Percentiles rank a stretch among this genome's conserved stretches.
Evolutionary conservation across 352 stramenopile species (phyloP).

Genomic region (Stephanocyclus meneghinianus): DNA sequence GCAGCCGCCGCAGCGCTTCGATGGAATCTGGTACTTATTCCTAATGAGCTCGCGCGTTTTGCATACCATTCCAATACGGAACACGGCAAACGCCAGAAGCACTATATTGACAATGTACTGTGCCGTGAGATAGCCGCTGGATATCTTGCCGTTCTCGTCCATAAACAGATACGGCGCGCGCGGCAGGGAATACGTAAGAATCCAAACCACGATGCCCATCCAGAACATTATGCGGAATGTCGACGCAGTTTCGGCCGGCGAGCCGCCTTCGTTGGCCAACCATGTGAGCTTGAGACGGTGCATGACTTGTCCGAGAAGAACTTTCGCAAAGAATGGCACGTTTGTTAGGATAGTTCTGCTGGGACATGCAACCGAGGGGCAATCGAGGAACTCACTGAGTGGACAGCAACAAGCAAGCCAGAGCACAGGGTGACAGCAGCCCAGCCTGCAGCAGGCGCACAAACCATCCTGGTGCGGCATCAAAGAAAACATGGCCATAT

Average conservation of each 20-base stretch:
- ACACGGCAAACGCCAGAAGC: not conserved
- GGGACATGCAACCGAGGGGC: not conserved
- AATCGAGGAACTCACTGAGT: conserved; percentile 12
- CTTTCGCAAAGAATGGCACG: conserved; percentile 4
- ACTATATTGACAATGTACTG: not conserved
- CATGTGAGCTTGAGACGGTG: conserved; percentile 50
- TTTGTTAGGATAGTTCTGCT: not conserved
- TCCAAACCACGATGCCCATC: not conserved
- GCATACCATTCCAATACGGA: not conserved
- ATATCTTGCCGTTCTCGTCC: not conserved
- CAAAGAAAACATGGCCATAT: not conserved
- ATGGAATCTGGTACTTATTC: conserved; percentile 2
- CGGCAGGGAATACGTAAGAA: not conserved
- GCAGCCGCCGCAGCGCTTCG: not conserved
- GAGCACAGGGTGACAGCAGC: conserved; percentile 36
- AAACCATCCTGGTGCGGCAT: conserved; percentile 35
- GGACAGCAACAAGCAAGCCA: conserved; percentile 41
- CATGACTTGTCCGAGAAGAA: conserved; percentile 50
- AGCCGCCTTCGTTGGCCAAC: conserved; percentile 10
- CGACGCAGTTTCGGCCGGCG: not conserved
- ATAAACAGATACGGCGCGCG: not conserved
- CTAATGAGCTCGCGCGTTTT: not conserved
- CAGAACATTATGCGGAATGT: conserved; percentile 14
- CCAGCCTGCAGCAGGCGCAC: conserved; percentile 39
- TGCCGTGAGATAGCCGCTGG: too few relatives aligned